Evolutionary conservation across 2,329 filamentous ascomycete species (phyloP), one percentile per base, ranked within the genome.

Genomic region (Xylaria sp.): DNA sequence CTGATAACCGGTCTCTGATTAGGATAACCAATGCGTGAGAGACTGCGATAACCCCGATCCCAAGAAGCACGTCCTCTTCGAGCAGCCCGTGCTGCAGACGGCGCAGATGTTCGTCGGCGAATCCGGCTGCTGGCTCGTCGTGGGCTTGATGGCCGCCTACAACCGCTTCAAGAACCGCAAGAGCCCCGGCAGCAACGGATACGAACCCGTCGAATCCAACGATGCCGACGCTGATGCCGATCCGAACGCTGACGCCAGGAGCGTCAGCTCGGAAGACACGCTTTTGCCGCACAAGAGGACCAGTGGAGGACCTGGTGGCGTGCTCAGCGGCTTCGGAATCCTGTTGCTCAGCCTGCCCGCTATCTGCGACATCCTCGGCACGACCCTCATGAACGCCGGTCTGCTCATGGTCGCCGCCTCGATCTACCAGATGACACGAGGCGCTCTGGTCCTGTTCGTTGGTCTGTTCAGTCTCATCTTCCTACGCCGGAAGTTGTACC

Each of bases 61-160:
- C 10, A 86, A 85, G 67, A 87, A 91, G 72, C 91, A 89, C 61
- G 83, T 87, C 70, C 87, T 88, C 74, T 98, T 99, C 81, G 93
- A 97, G 80, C 95, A 98, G 79, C 96, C 96, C 20, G 94, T 99
- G 60, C 89, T 98, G 63, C 96, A 99, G 80, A 98, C 96, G 71
- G 89, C 93, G 0, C 96, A 98, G 80, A 99, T 99, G 96, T 99
- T 99, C 79, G 87, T 97, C 70, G 96, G 96, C 64, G 96, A 99
- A 80, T 92, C 93, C 86, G 95, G 94, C 70, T 97, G 94, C 83
- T 99, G 95, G 94, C 86, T 98, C 15, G 93, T 99, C 61, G 87
- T 98, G 50, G 89, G 91, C 25, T 76, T 87, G 58, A 90, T 92
- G 77, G 84, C 87, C 25, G 81, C 95, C 2, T 92, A 92, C 80